A percentile compares a stretch with the other conserved stretches of the same genome.
Evolutionary conservation across 352 stramenopile species (phyloP).

Genomic region (Pythium brachiatum): DNA sequence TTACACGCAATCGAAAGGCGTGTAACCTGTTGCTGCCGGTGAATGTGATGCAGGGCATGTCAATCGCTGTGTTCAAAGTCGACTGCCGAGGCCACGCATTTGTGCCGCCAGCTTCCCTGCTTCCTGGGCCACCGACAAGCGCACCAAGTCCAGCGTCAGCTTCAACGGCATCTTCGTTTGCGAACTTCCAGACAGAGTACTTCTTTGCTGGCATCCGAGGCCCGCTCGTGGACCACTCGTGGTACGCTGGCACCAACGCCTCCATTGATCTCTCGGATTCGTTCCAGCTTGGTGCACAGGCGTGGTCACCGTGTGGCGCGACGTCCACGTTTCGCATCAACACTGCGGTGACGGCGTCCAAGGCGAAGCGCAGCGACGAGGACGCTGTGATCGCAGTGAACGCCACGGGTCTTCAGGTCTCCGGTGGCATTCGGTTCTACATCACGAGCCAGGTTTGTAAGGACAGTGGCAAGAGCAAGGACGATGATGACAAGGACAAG

Average conservation of each 20-base stretch:
- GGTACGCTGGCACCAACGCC: slow-evolving; percentile 10
- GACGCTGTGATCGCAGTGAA: slow-evolving; percentile 24
- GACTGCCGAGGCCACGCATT: slow-evolving; percentile 27
- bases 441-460: slow-evolving; percentile 6
- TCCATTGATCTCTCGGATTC: slow-evolving; percentile 19
- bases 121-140: not conserved
- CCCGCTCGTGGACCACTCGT: slow-evolving; percentile 19
- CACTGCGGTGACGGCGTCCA: slow-evolving; percentile 21
- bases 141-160: not conserved
- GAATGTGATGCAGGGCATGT: slow-evolving; percentile 18
- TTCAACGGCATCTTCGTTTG: not conserved
- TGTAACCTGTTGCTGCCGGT: slow-evolving; percentile 31
- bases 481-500: not conserved
- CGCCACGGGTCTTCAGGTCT: slow-evolving; percentile 14
- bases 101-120: slow-evolving; percentile 13
- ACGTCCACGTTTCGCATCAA: slow-evolving; percentile 31
- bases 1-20: slow-evolving; percentile 23
- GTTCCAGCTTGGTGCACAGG: slow-evolving; percentile 20
- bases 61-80: slow-evolving; percentile 26
- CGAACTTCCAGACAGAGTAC: slow-evolving; percentile 24
- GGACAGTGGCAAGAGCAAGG: not conserved
- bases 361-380: slow-evolving; percentile 1
- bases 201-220: slow-evolving; percentile 26
- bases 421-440: slow-evolving; percentile 24
- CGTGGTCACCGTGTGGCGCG: slow-evolving; percentile 27